These are phyloP conservation scores for Pleodorina starrii DNA, from an alignment of 139 green algal species.

Conservation along the genomic window DNA sequence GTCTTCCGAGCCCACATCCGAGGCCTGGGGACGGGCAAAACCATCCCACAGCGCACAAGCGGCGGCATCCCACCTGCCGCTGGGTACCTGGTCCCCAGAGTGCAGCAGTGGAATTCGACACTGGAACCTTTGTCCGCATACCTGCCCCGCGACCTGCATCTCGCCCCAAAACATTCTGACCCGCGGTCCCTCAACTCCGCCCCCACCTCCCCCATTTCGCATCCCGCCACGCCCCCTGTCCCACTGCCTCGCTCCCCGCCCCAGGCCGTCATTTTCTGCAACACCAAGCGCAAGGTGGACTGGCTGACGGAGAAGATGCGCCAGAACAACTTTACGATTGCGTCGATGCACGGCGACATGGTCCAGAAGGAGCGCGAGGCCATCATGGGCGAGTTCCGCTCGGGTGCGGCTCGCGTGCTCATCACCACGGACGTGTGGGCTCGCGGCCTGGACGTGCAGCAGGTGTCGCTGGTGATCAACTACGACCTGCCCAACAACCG, in stretches of 20 bases:
- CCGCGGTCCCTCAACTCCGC: too few relatives aligned
- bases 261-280: constrained; percentile 99
- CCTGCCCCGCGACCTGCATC: too few relatives aligned
- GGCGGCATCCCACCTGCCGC: too few relatives aligned
- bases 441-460: constrained; percentile 97
- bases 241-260: not conserved
- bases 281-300: constrained; percentile 98
- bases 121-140: too few relatives aligned
- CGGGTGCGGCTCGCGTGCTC: constrained; percentile 91
- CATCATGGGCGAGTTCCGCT: constrained; percentile 97
- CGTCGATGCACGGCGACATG: constrained; percentile 99
- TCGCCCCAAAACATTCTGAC: too few relatives aligned
- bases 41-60: too few relatives aligned
- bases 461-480: constrained; percentile 99
- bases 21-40: too few relatives aligned
- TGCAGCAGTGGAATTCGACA: too few relatives aligned
- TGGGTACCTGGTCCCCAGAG: too few relatives aligned
- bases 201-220: too few relatives aligned
- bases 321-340: constrained; percentile 98
- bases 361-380: constrained; percentile 98
- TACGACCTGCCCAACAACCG: constrained; percentile 99
- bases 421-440: constrained; percentile 99
- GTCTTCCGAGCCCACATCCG: too few relatives aligned
- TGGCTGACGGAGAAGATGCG: constrained; percentile 99
- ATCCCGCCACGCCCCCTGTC: not conserved